phyloP scores from a whole-genome alignment of 495 filamentous ascomycete genomes.

The Podospora australis region DNA sequence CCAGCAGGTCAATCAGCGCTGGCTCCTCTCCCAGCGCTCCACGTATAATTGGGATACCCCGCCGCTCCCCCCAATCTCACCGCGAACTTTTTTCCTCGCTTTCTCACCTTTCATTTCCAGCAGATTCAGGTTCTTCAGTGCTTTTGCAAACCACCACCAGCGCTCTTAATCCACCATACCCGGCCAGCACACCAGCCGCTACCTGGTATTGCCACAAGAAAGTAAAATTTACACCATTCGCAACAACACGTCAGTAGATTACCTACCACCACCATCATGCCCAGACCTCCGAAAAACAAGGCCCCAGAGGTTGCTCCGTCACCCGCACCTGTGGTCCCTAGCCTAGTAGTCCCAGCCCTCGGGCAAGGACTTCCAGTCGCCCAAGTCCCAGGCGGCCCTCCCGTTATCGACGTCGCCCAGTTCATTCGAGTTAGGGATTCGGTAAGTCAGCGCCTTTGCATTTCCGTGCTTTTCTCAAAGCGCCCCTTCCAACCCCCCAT shows the following conservation, averaged over 20 bases:
- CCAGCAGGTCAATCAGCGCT: conserved; percentile 28
- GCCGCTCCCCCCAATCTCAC: conserved; percentile 25
- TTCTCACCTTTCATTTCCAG: conserved; percentile 29
- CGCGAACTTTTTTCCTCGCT: conserved; percentile 26
- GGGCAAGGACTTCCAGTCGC: conserved; percentile 18
- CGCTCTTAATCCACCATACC: conserved; percentile 20
- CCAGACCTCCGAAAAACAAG: conserved; percentile 34
- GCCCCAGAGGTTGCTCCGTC: conserved; percentile 31
- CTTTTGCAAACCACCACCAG: conserved; percentile 9
- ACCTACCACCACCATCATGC: conserved; percentile 21
- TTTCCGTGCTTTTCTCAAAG: conserved; percentile 9
- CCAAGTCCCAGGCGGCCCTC: conserved; percentile 9
- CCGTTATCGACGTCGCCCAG: conserved; percentile 41
- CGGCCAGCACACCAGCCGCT: no score
- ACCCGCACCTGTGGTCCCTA: conserved; percentile 9
- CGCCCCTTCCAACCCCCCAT: conserved; percentile 3
- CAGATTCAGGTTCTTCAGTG: conserved; percentile 18
- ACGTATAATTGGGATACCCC: conserved; percentile 30
- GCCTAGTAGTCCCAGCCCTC: not conserved
- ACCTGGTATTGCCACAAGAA: conserved; percentile 13
- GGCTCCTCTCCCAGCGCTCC: conserved; percentile 13
- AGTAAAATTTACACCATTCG: conserved; percentile 15
- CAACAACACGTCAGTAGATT: conserved; percentile 13
- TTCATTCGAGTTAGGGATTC: conserved; percentile 46
- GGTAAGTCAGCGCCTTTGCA: conserved; percentile 30